A percentile compares a stretch with the other conserved stretches of the same genome.
phyloP scores from a whole-genome alignment of 1,284 basidiomycete genomes.

The Microbotryum intermedium region DNA sequence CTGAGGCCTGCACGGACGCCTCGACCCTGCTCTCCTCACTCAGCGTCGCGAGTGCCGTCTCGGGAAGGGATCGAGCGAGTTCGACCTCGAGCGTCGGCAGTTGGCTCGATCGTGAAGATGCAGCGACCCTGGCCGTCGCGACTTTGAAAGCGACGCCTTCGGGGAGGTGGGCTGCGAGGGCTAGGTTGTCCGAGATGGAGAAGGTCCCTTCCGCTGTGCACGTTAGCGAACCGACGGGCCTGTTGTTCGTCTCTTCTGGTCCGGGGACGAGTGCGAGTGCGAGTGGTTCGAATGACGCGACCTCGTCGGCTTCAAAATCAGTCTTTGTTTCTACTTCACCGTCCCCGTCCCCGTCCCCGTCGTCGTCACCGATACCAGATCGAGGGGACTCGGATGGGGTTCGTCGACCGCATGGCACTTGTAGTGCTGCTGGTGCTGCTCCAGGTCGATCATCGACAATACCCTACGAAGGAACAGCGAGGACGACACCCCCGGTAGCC shows the following conservation, averaged over 20 bases:
- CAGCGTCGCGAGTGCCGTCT: not conserved
- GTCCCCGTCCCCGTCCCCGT: too few species aligned
- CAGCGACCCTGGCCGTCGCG: not conserved
- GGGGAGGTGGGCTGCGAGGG: not conserved
- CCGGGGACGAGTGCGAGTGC: not conserved
- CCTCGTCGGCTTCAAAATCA: too few species aligned
- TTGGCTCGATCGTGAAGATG: slow-evolving; percentile 14
- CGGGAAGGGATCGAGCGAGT: not conserved
- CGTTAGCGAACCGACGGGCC: too few species aligned
- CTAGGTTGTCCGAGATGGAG: not conserved
- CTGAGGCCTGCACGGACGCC: not conserved
- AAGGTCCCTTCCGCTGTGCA: not conserved
- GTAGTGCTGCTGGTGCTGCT: not conserved
- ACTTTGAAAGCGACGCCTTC: not conserved
- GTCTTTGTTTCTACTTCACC: too few species aligned
- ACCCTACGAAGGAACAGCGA: not conserved
- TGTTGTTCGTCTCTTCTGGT: not conserved
- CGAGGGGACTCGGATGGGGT: too few species aligned
- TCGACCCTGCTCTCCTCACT: not conserved
- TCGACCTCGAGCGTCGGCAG: slow-evolving; percentile 6
- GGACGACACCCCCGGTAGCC: not conserved
- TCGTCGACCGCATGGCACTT: not conserved
- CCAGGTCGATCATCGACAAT: not conserved
- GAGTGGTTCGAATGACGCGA: too few species aligned
- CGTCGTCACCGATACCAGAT: too few species aligned